These are phyloP conservation scores for Manihot esculenta DNA, from an alignment of 441 rosid genomes.

Conservation along the genomic window DNA sequence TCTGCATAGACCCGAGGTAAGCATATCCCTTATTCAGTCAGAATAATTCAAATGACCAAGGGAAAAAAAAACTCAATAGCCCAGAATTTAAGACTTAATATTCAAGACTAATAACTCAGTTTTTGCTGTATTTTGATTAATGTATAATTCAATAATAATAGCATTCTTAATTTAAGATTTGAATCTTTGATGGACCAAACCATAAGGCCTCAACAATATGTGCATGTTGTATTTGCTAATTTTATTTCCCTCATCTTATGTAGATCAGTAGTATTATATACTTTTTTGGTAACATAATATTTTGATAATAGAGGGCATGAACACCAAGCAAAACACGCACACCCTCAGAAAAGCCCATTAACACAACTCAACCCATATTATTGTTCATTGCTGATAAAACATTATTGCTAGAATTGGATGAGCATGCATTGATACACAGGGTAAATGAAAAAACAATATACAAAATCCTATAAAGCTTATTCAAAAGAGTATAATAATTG, in stretches of 20 bases:
- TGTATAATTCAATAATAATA: no score
- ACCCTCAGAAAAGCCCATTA: neutral
- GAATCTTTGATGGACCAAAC: no score
- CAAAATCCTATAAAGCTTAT: neutral
- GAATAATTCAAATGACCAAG: neutral
- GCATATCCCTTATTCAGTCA: no score
- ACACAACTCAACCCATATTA: neutral
- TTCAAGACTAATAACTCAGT: no score
- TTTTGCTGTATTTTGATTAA: no score
- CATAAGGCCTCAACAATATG: no score
- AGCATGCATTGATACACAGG: neutral
- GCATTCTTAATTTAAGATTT: no score
- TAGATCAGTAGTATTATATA: no score
- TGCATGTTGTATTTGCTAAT: no score
- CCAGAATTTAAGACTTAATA: no score
- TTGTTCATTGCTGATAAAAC: neutral
- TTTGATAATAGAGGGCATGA: neutral
- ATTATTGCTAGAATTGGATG: neutral
- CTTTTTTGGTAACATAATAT: no score
- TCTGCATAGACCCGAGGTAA: slow-evolving; percentile 42
- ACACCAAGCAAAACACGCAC: neutral
- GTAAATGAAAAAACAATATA: neutral
- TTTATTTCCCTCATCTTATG: no score
- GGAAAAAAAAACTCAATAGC: neutral
- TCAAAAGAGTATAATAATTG: neutral